phyloP scores from a whole-genome alignment of 2,329 filamentous ascomycete genomes.

The Coniochaeta sp. region DNA sequence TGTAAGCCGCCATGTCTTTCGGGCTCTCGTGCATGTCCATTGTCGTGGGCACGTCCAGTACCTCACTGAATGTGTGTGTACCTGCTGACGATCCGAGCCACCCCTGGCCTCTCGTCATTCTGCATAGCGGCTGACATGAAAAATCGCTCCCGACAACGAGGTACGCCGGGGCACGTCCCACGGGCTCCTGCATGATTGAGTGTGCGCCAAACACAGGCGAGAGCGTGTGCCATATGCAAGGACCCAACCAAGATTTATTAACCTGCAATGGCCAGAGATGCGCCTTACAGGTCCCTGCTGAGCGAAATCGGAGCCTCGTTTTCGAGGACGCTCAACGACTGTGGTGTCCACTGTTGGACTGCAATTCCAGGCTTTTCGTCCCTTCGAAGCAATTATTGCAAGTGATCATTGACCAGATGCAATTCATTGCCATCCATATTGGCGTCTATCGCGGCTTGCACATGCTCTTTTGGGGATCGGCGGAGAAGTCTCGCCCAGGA shows the following conservation, averaged over 20 bases:
- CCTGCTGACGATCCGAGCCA: constrained; percentile 10
- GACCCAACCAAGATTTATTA: neutral
- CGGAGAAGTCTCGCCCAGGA: too few species aligned
- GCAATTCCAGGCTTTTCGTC: too few species aligned
- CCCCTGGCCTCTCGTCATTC: constrained; percentile 5
- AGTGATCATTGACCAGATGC: too few species aligned
- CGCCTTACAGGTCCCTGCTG: neutral
- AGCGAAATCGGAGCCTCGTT: neutral
- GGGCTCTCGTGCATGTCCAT: constrained; percentile 9
- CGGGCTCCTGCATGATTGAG: neutral
- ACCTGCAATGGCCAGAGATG: neutral
- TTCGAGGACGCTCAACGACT: too few species aligned
- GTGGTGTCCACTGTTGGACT: too few species aligned
- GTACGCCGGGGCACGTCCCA: neutral
- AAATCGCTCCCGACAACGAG: neutral
- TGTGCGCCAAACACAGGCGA: neutral
- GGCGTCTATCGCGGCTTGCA: too few species aligned
- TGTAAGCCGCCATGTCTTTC: constrained; percentile 6
- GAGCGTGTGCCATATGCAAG: neutral
- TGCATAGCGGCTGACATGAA: constrained; percentile 1
- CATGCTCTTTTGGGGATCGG: too few species aligned
- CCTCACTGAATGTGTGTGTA: neutral
- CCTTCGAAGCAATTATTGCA: too few species aligned
- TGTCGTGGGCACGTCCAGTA: neutral
- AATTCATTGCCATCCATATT: too few species aligned